phyloP scores from a whole-genome alignment of 108 stramenopile species.

The Pelagomonas calceolata region DNA sequence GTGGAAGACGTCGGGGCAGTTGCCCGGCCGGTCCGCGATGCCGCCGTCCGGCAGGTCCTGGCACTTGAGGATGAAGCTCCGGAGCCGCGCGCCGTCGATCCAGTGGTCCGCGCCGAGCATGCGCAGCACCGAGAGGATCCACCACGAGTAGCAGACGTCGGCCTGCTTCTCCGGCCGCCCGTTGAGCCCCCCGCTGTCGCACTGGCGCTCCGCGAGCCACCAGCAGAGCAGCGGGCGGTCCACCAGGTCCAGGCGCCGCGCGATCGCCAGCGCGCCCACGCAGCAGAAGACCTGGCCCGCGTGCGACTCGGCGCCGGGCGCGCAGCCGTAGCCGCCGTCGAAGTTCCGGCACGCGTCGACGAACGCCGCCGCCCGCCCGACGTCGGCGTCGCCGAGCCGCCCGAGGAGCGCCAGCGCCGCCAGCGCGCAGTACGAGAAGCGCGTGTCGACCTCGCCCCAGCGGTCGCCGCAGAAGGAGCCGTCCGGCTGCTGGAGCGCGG shows the following conservation, averaged over 20 bases:
- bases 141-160: constrained; percentile 99
- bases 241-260: constrained; percentile 53
- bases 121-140: constrained; percentile 80
- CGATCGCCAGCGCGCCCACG: constrained; percentile 88
- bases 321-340: constrained; percentile 92
- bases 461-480: constrained; percentile 91
- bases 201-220: constrained; percentile 99
- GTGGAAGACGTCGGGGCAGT: constrained; percentile 94
- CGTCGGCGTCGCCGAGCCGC: constrained; percentile 45
- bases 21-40: constrained; percentile 87
- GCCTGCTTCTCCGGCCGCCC: constrained; percentile 97
- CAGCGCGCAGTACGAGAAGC: constrained; percentile 94
- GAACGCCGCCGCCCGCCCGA: constrained; percentile 57
- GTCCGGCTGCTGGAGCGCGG: constrained; percentile 74
- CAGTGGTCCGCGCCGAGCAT: constrained; percentile 83
- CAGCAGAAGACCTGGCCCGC: constrained; percentile 95
- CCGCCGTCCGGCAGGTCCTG: constrained; percentile 97
- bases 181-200: constrained; percentile 87
- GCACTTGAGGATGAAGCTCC: constrained; percentile 78
- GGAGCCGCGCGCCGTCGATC: constrained; percentile 66
- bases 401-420: constrained; percentile 65
- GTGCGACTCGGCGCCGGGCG: constrained; percentile 89
- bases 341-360: constrained; percentile 76
- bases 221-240: constrained; percentile 75
- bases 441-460: constrained; percentile 96